These are phyloP conservation scores for Argentina anserina DNA, from an alignment of 306 rosid genomes.

Conservation along the genomic window DNA sequence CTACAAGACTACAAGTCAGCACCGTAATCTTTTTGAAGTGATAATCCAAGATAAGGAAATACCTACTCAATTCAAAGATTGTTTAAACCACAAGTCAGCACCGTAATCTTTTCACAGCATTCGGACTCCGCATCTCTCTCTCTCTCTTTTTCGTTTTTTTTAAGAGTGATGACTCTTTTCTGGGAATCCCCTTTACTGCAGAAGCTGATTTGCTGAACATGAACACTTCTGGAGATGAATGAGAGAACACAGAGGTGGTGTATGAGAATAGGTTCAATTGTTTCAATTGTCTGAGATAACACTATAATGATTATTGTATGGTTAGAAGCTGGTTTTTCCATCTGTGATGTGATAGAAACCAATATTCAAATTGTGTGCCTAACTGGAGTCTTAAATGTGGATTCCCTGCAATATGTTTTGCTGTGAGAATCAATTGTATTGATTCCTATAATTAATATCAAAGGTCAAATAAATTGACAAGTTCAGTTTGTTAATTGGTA, in stretches of 20 bases:
- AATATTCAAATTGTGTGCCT: neutral
- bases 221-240: neutral
- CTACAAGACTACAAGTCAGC: neutral
- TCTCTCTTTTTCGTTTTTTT: neutral
- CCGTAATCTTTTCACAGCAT: neutral
- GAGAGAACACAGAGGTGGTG: neutral
- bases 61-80: slow-evolving; percentile 3
- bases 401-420: neutral
- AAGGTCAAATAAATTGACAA: neutral
- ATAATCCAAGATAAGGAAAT: neutral
- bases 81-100: neutral
- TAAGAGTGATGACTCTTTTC: neutral
- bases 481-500: neutral
- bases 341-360: neutral
- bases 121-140: neutral
- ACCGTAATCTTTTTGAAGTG: neutral
- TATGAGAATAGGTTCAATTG: neutral
- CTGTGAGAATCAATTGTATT: neutral
- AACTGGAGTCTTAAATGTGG: neutral
- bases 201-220: neutral
- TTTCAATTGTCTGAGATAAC: neutral
- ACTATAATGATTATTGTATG: neutral
- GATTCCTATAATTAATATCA: neutral
- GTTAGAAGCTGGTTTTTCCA: neutral
- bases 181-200: neutral